A percentile compares a stretch with the other conserved stretches of the same genome.
Evolutionary conservation across 768 basidiomycete genomes (phyloP).

Genomic region (Mrakia blollopis): DNA sequence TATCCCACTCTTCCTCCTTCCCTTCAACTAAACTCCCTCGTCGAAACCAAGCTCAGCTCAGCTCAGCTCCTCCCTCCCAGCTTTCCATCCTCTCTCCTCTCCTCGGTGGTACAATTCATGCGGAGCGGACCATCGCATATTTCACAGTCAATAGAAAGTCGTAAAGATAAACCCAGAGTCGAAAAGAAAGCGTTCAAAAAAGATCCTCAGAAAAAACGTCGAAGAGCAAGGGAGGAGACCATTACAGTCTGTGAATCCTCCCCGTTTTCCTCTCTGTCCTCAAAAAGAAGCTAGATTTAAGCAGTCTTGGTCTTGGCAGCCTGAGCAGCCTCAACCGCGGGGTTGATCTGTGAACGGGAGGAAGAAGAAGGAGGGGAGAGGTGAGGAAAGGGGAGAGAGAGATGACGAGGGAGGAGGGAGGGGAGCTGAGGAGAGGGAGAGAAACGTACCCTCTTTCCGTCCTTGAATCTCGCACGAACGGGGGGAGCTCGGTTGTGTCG

Average conservation of each 20-base stretch:
- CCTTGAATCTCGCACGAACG: conserved; percentile 87
- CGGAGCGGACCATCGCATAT: conserved; percentile 26
- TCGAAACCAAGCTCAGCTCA: not conserved
- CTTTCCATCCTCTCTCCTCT: not conserved
- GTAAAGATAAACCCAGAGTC: not conserved
- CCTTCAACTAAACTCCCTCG: not conserved
- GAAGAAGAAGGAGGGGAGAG: conserved; percentile 3
- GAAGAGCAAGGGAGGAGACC: not conserved
- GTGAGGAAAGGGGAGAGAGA: conserved; percentile 19
- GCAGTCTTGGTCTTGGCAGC: conserved; percentile 41
- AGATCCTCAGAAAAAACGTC: not conserved
- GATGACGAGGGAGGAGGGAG: too few species aligned
- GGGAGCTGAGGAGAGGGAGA: conserved; percentile 9
- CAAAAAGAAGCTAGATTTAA: not conserved
- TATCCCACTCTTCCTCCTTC: too few species aligned
- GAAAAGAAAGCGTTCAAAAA: not conserved
- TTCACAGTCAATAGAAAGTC: not conserved
- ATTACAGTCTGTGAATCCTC: too few species aligned
- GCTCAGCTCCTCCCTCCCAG: not conserved
- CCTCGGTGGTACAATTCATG: not conserved
- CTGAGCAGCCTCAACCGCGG: conserved; percentile 87
- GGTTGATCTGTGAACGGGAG: conserved; percentile 58
- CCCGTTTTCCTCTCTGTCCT: not conserved
- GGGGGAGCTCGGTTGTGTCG: conserved; percentile 85
- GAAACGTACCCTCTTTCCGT: conserved; percentile 45